These are phyloP conservation scores for Polyporus tsugae DNA, from an alignment of 1,284 basidiomycete species.

Conservation along the genomic window DNA sequence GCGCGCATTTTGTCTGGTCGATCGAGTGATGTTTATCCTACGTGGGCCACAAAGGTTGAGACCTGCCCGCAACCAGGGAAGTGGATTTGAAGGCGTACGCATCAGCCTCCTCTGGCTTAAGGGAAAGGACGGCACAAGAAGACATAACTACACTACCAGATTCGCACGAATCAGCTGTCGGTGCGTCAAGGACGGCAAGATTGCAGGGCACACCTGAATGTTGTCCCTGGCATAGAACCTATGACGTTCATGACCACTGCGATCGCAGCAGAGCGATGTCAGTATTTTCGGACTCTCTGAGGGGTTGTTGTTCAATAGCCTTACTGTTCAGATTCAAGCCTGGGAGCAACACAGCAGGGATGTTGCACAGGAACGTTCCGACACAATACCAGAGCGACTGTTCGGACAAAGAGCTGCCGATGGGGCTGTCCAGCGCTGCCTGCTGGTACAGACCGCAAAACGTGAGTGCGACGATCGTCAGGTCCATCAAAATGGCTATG, in stretches of 20 bases:
- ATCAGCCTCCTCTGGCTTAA: conserved; percentile 16
- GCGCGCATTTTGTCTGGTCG: neutral
- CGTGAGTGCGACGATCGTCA: conserved; percentile 27
- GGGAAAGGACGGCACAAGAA: conserved; percentile 26
- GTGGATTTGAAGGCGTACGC: neutral
- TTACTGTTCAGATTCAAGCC: conserved; percentile 26
- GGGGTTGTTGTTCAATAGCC: neutral
- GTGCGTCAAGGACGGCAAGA: too few relatives aligned
- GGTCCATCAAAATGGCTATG: conserved; percentile 25
- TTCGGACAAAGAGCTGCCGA: conserved; percentile 25
- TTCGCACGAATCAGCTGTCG: neutral
- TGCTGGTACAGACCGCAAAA: conserved; percentile 24
- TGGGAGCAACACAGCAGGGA: conserved; percentile 27
- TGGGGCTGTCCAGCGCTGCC: conserved; percentile 21
- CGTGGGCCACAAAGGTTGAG: neutral
- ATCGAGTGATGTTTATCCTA: neutral
- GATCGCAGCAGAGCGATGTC: neutral
- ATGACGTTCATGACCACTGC: conserved; percentile 30
- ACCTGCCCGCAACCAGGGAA: neutral
- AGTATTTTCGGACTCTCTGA: neutral
- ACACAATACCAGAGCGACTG: conserved; percentile 31
- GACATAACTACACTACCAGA: conserved; percentile 27
- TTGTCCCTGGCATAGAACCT: conserved; percentile 28
- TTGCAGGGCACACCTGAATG: conserved; percentile 19
- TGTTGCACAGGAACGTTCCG: conserved; percentile 26